These are phyloP conservation scores for Adansonia madagascariensis DNA, from an alignment of 441 rosid genomes.

Conservation along the genomic window DNA sequence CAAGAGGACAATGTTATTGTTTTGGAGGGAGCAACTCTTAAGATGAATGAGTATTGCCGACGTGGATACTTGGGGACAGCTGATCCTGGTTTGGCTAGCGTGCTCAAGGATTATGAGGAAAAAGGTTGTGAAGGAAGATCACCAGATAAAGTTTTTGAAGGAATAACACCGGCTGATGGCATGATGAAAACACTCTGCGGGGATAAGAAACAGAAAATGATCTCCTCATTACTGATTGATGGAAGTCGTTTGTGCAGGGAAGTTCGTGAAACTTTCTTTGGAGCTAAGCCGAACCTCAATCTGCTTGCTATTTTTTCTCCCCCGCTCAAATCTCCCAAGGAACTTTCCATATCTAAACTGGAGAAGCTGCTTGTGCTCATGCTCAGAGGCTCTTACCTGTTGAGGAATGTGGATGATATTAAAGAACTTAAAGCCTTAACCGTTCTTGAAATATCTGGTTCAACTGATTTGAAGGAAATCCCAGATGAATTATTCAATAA, in stretches of 20 bases:
- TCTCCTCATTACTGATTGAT: slow-evolving; percentile 50
- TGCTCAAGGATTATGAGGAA: slow-evolving; percentile 29
- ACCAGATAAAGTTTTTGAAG: slow-evolving; percentile 38
- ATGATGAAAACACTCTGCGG: slow-evolving; percentile 49
- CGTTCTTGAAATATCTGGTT: slow-evolving; percentile 63
- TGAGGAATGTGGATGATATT: slow-evolving; percentile 30
- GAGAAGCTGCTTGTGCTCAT: slow-evolving; percentile 45
- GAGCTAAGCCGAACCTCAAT: slow-evolving; percentile 33
- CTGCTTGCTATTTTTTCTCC: slow-evolving; percentile 53
- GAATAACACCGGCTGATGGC: slow-evolving; percentile 48
- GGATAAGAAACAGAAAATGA: slow-evolving; percentile 27
- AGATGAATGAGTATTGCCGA: slow-evolving; percentile 35
- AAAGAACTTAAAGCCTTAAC: slow-evolving; percentile 32
- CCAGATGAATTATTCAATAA: slow-evolving; percentile 35
- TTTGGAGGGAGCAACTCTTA: slow-evolving; percentile 42
- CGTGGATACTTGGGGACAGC: slow-evolving; percentile 38
- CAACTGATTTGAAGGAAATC: slow-evolving; percentile 36
- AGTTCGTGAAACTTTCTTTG: slow-evolving; percentile 34
- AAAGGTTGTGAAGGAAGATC: slow-evolving; percentile 42
- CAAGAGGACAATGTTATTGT: slow-evolving; percentile 46
- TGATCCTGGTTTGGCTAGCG: slow-evolving; percentile 40
- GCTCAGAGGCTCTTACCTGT: slow-evolving; percentile 49
- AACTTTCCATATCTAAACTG: slow-evolving; percentile 25
- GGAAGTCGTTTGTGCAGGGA: slow-evolving; percentile 38
- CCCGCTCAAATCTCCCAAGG: slow-evolving; percentile 28